A percentile compares a stretch with the other conserved stretches of the same genome.
phyloP scores from a whole-genome alignment of 2,329 filamentous ascomycete species.

The Aspergillus transmontanensis region DNA sequence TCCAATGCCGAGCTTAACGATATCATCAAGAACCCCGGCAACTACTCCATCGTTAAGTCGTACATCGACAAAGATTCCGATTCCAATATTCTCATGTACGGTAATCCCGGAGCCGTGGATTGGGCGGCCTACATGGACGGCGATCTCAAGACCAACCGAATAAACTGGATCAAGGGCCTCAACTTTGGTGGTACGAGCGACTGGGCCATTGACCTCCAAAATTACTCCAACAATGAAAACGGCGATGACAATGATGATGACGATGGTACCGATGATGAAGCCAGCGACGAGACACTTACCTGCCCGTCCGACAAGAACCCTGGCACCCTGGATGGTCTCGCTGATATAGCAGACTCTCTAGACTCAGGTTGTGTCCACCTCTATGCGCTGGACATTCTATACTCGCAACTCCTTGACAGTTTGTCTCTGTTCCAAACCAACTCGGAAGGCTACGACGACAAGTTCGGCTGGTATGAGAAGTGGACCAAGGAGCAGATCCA shows the following conservation, averaged over 20 bases:
- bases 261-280: neutral
- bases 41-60: neutral
- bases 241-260: neutral
- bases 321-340: neutral
- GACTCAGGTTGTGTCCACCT: neutral
- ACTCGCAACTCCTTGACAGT: neutral
- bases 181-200: neutral
- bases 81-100: neutral
- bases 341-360: neutral
- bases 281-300: neutral
- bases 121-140: slow-evolving; percentile 1
- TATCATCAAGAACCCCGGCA: neutral
- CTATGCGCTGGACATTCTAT: neutral
- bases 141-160: neutral
- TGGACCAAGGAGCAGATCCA: neutral
- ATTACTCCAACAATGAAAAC: neutral
- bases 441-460: neutral
- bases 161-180: neutral
- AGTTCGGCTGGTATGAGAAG: neutral
- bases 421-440: neutral
- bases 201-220: neutral
- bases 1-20: slow-evolving; percentile 3
- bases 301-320: neutral
- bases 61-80: neutral
- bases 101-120: neutral